Conservation (phyloP, 352 stramenopile species). For the Globisporangium viniferum region DNA sequence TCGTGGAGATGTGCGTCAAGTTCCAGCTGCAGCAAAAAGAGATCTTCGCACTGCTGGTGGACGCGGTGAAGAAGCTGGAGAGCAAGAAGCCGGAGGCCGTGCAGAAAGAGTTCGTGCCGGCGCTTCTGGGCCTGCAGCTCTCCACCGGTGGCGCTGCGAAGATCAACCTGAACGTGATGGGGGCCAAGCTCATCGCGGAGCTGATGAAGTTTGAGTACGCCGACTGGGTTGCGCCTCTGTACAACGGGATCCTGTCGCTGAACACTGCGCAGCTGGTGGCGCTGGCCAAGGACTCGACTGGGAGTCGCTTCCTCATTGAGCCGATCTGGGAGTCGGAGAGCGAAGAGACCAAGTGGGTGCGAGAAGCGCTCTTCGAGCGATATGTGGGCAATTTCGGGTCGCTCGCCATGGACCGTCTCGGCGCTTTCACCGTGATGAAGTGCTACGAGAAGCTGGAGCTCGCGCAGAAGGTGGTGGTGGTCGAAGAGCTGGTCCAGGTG, state of each 20-base stretch:
- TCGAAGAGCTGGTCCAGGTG: constrained; percentile 62
- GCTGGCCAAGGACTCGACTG: constrained; percentile 74
- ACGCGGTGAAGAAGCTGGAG: constrained; percentile 71
- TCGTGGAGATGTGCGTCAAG: constrained; percentile 72
- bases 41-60: constrained; percentile 50
- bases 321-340: constrained; percentile 75
- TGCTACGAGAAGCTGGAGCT: constrained; percentile 66
- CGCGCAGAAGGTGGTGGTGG: constrained; percentile 63
- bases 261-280: constrained; percentile 69
- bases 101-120: constrained; percentile 58
- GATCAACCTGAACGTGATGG: constrained; percentile 74
- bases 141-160: constrained; percentile 52
- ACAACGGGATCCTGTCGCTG: constrained; percentile 57
- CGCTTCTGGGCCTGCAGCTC: constrained; percentile 64
- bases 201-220: constrained; percentile 60
- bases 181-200: constrained; percentile 71
- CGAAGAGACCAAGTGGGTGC: constrained; percentile 52
- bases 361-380: constrained; percentile 56
- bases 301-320: constrained; percentile 73
- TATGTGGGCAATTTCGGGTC: constrained; percentile 70
- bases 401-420: constrained; percentile 69
- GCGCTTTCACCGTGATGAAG: constrained; percentile 82
- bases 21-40: constrained; percentile 49
- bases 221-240: constrained; percentile 47
- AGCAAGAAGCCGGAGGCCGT: constrained; percentile 75